Percentiles rank a stretch among this genome's conserved stretches.
These are phyloP conservation scores for Davidsoniella australis DNA, from an alignment of 2,329 filamentous ascomycete genomes.

Conservation along the genomic window DNA sequence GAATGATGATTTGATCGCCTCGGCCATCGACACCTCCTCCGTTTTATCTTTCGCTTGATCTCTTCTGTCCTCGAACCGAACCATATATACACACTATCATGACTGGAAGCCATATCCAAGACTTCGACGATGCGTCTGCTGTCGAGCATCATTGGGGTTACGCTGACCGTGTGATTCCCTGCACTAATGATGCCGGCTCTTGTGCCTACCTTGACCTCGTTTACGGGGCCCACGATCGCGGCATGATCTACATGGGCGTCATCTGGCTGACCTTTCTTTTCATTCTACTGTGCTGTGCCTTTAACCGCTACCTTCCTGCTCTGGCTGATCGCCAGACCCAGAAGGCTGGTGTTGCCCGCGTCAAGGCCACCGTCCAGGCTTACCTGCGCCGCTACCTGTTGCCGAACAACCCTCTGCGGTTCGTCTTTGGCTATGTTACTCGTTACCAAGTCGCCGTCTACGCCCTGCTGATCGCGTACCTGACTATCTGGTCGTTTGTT, in stretches of 20 bases:
- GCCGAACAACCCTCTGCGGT: conserved; percentile 34
- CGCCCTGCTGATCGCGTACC: conserved; percentile 38
- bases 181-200: conserved; percentile 28
- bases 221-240: conserved; percentile 31
- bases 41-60: not conserved
- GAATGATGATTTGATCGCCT: not conserved
- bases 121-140: conserved; percentile 21
- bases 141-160: conserved; percentile 31
- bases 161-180: conserved; percentile 27
- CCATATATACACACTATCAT: conserved; percentile 11
- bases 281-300: conserved; percentile 27
- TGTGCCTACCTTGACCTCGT: conserved; percentile 35
- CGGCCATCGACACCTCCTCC: not conserved
- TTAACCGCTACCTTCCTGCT: conserved; percentile 3
- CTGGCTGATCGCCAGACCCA: conserved; percentile 13
- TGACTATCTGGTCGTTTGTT: conserved; percentile 51
- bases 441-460: conserved; percentile 50
- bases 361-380: conserved; percentile 9
- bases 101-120: conserved; percentile 24
- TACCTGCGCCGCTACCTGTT: conserved; percentile 36
- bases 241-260: conserved; percentile 34
- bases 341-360: conserved; percentile 1
- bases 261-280: conserved; percentile 30
- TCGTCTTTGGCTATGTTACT: conserved; percentile 49
- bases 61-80: not conserved